Percentiles rank a stretch among this genome's conserved stretches.
Conservation (phyloP, 1,284 basidiomycete species). For the Ustilago xerochloae region DNA sequence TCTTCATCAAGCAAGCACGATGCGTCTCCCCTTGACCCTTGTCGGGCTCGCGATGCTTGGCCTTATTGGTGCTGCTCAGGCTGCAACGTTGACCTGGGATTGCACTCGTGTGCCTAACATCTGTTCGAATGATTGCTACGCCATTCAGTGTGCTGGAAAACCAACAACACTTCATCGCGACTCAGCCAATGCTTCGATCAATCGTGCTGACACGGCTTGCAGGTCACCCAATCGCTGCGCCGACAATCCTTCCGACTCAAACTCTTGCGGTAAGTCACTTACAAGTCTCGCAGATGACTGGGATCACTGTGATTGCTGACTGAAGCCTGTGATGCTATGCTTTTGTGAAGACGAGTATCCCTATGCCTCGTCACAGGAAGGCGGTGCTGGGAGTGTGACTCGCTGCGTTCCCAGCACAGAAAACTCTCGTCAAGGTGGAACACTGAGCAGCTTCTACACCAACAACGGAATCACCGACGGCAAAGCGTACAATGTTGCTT, state of each 20-base stretch:
- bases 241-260: slow-evolving; percentile 27
- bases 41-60: slow-evolving; percentile 4
- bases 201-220: slow-evolving; percentile 51
- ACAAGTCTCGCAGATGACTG: not conserved
- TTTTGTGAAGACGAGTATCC: slow-evolving; percentile 51
- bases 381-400: slow-evolving; percentile 48
- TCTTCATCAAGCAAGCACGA: no score
- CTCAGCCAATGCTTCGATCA: slow-evolving; percentile 32
- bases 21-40: not conserved
- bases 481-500: slow-evolving; percentile 51
- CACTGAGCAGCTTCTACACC: slow-evolving; percentile 46
- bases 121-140: slow-evolving; percentile 55
- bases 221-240: slow-evolving; percentile 52
- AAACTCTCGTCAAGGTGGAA: slow-evolving; percentile 51
- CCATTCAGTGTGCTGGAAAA: slow-evolving; percentile 49
- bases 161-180: slow-evolving; percentile 55
- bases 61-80: not conserved
- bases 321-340: slow-evolving; percentile 8
- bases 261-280: slow-evolving; percentile 46
- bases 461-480: slow-evolving; percentile 34
- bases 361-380: slow-evolving; percentile 50
- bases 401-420: slow-evolving; percentile 52
- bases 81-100: slow-evolving; percentile 52
- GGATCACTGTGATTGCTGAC: not conserved
- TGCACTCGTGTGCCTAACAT: slow-evolving; percentile 58